phyloP scores from a whole-genome alignment of 306 rosid genomes.

The Cucurbita argyrosperma region DNA sequence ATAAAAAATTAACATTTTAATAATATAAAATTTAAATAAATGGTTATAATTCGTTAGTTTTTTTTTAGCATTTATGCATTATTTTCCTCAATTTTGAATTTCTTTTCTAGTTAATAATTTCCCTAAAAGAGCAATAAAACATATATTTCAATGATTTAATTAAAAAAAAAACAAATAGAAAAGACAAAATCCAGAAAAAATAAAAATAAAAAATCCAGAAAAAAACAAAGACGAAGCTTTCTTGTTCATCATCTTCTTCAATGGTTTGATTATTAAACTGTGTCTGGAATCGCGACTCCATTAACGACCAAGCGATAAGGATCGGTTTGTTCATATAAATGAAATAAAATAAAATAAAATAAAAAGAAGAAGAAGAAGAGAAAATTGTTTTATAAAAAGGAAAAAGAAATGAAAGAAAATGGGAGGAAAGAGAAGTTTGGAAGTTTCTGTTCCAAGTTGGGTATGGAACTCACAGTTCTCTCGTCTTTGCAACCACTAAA shows the following conservation, averaged over 20 bases:
- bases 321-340: background rate
- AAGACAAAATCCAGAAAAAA: background rate
- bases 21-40: too few relatives aligned
- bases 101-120: too few relatives aligned
- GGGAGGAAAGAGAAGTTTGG: background rate
- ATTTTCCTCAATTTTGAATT: too few relatives aligned
- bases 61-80: too few relatives aligned
- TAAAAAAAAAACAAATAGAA: too few relatives aligned
- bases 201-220: background rate
- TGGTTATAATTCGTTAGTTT: too few relatives aligned
- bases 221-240: background rate
- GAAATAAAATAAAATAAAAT: background rate
- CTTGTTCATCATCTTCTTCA: background rate
- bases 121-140: too few relatives aligned
- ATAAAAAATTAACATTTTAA: too few relatives aligned
- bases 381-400: background rate
- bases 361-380: too few relatives aligned
- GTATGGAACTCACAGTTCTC: slow-evolving; percentile 6
- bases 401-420: background rate
- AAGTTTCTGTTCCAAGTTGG: background rate
- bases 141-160: too few relatives aligned
- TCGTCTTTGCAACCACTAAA: slow-evolving; percentile 10
- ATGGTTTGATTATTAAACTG: background rate
- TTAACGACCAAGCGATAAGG: background rate
- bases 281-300: background rate